Evolutionary conservation across 192 early-diverging fungal species (phyloP).

Genomic region (Coemansia aciculifera): DNA sequence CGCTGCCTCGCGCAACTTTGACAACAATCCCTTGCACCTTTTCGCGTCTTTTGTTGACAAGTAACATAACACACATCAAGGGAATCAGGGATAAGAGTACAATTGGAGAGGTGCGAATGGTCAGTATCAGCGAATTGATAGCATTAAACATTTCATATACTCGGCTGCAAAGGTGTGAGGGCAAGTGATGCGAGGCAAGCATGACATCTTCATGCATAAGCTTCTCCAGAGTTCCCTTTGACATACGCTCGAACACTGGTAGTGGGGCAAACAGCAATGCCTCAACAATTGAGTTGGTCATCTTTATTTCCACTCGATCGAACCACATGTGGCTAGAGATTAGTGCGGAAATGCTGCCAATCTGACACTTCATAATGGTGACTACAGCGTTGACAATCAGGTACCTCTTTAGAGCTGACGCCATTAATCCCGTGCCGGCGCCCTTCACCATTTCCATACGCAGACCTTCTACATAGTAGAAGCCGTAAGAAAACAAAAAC

Average conservation of each 20-base stretch:
- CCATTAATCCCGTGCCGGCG: neutral
- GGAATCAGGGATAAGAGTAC: neutral
- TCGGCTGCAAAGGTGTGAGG: neutral
- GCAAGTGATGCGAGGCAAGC: neutral
- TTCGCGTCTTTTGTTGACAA: neutral
- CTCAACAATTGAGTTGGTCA: neutral
- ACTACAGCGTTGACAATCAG: constrained; percentile 1
- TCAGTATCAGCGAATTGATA: constrained; percentile 10
- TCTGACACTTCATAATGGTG: neutral
- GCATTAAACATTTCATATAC: neutral
- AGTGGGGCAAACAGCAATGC: constrained; percentile 10
- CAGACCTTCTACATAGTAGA: constrained; percentile 17
- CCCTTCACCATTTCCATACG: constrained; percentile 14
- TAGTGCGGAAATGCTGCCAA: neutral
- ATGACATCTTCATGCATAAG: constrained; percentile 3
- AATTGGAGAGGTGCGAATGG: neutral
- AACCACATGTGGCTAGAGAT: constrained; percentile 13
- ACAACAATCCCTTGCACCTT: neutral
- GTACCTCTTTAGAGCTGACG: neutral
- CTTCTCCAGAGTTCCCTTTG: constrained; percentile 3
- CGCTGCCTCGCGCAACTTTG: neutral
- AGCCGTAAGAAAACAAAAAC: constrained; percentile 4
- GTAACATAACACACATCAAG: neutral
- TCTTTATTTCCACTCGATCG: neutral
- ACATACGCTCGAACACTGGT: constrained; percentile 20